Evolutionary conservation across 805 yeast species (phyloP).

Genomic region (Ascoidea tarda): DNA sequence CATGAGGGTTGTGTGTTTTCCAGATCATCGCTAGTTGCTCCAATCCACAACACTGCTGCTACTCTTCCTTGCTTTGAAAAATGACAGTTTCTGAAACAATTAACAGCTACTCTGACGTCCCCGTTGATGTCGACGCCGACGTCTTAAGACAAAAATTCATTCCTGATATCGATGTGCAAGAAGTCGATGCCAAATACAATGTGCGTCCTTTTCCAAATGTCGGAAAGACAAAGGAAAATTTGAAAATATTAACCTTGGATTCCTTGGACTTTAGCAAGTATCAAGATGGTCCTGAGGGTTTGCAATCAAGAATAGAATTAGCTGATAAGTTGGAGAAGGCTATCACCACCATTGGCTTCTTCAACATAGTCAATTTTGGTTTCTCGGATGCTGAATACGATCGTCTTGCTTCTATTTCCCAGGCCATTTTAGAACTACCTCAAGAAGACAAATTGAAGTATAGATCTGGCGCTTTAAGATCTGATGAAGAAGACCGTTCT

Average conservation of each 20-base stretch:
- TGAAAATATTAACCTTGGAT: constrained; percentile 14
- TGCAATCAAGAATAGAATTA: constrained; percentile 17
- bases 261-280: constrained; percentile 23
- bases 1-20: too few species aligned
- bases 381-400: constrained; percentile 19
- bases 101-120: too few species aligned
- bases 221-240: constrained; percentile 11
- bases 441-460: constrained; percentile 24
- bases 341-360: constrained; percentile 28
- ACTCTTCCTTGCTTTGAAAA: too few species aligned
- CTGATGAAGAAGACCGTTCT: constrained; percentile 15
- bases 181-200: constrained; percentile 12
- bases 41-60: too few species aligned
- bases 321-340: constrained; percentile 26
- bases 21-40: too few species aligned
- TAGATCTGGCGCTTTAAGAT: constrained; percentile 25
- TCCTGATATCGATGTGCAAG: neutral
- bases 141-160: too few species aligned
- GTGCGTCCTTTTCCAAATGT: constrained; percentile 20
- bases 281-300: constrained; percentile 22
- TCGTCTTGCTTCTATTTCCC: constrained; percentile 25
- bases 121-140: too few species aligned
- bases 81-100: too few species aligned
- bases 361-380: constrained; percentile 28
- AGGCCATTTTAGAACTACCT: constrained; percentile 25